Evolutionary conservation across 1,284 basidiomycete species (phyloP), one percentile per base, ranked within the genome.

Genomic region (Phellopilus nigrolimitatus): DNA sequence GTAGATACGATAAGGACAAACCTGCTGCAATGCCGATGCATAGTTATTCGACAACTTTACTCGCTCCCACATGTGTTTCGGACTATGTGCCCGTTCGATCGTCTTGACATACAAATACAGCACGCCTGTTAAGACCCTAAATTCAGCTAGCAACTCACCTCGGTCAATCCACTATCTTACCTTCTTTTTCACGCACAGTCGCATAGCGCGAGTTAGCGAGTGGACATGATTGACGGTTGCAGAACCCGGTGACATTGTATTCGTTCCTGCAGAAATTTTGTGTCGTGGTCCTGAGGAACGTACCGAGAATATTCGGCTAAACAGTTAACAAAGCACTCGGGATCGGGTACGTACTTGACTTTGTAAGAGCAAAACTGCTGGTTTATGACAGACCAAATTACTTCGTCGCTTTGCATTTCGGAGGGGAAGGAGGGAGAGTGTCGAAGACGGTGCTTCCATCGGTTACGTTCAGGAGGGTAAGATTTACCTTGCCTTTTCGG

Each of bases 211-310:
- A 94, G 68, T 99, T 99, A 15, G 97, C 97, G 9, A 99, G 73
- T 0, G 97, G 97, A 72, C 97, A 99, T 51, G 93, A 95, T 64
- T 97, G 93, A 53, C 95, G 77, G 64, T 86, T 94, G 71, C 97
- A 99, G 60, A 98, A 78, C n/a, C 97, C 97, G 1, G 95, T 97
- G 30, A 97, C 84, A 70, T 99, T 99, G 76, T 97, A 98, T 69
- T 97, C 94, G 70, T 99, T 99, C 46, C 95, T 78, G 71, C 97
- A 99, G 71, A 99, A 98, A 65, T 97, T 98, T 70, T 97, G 94
- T 1, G 91, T 95, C 1, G 83, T 74, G 1, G 94, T 93, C 69
- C 93, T 95, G 66, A 7, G 42, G 33, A 22, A 33, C 10, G 39
- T 27, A 13, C 19, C 12, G 38, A 51, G 22, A 49, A 44, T 31